Conservation (phyloP, 768 basidiomycete genomes). For the Tylopilus sp. region DNA sequence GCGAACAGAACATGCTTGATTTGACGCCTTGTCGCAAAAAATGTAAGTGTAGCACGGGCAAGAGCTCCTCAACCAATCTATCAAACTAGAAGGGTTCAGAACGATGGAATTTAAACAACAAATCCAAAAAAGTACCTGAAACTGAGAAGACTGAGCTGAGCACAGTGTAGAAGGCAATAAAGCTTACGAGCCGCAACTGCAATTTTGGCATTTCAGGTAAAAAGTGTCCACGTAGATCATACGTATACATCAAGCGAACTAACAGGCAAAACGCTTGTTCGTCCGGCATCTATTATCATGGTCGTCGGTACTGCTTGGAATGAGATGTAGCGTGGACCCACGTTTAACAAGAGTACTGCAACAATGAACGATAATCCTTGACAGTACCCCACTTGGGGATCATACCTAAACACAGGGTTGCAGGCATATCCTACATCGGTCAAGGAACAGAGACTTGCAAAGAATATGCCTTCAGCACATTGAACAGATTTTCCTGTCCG, state of each 20-base stretch:
- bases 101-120: slow-evolving; percentile 1
- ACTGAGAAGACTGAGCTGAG: slow-evolving; percentile 36
- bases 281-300: slow-evolving; percentile 85
- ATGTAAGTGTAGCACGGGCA: slow-evolving; percentile 91
- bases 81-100: slow-evolving; percentile 65
- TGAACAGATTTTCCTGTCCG: slow-evolving; percentile 96
- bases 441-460: slow-evolving; percentile 48
- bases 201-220: slow-evolving; percentile 99
- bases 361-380: slow-evolving; percentile 97
- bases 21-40: slow-evolving; percentile 93
- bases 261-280: slow-evolving; percentile 97
- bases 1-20: slow-evolving; percentile 97
- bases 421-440: not conserved
- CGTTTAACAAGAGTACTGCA: slow-evolving; percentile 88
- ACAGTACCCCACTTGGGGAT: slow-evolving; percentile 94
- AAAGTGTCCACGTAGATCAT: slow-evolving; percentile 94
- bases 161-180: not conserved
- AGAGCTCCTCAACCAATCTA: slow-evolving; percentile 84
- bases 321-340: slow-evolving; percentile 34
- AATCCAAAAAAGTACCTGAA: slow-evolving; percentile 46
- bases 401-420: slow-evolving; percentile 52
- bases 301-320: not conserved
- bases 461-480: slow-evolving; percentile 96
- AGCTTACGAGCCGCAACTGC: slow-evolving; percentile 80
- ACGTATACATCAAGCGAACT: slow-evolving; percentile 93